phyloP scores from a whole-genome alignment of 2,329 filamentous ascomycete genomes.

The Alternaria sp. region DNA sequence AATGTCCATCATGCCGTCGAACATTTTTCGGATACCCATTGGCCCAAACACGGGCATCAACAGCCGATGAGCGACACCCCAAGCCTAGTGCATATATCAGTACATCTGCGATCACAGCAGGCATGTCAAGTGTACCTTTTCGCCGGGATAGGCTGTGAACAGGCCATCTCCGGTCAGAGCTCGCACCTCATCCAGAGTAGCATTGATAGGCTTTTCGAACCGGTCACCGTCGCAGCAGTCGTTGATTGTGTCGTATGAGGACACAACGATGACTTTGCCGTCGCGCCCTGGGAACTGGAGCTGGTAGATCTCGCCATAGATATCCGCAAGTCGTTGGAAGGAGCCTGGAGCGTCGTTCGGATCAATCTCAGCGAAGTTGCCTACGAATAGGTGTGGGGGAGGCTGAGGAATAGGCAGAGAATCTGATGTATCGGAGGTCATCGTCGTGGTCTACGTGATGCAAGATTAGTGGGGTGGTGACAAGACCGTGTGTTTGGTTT shows the following conservation, averaged over 20 bases:
- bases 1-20: slow-evolving; percentile 11
- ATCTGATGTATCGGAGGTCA: slow-evolving; percentile 3
- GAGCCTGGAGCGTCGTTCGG: slow-evolving; percentile 4
- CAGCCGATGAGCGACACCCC: slow-evolving; percentile 7
- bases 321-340: slow-evolving; percentile 5
- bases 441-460: background rate
- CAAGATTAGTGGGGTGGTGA: background rate
- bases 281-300: slow-evolving; percentile 5
- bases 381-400: slow-evolving; percentile 3
- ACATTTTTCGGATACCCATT: slow-evolving; percentile 10
- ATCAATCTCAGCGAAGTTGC: slow-evolving; percentile 8
- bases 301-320: slow-evolving; percentile 13
- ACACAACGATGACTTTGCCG: slow-evolving; percentile 6
- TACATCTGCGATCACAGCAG: background rate
- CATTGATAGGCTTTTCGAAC: slow-evolving; percentile 9
- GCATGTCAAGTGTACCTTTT: background rate
- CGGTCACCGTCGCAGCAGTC: slow-evolving; percentile 7
- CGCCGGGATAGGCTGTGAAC: slow-evolving; percentile 9
- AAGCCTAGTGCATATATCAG: background rate
- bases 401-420: slow-evolving; percentile 10
- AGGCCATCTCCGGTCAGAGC: slow-evolving; percentile 7
- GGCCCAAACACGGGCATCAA: slow-evolving; percentile 12
- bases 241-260: slow-evolving; percentile 11
- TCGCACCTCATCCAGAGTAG: slow-evolving; percentile 8
- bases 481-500: background rate